Base-by-base conservation (phyloP, 176 grass and related monocot genomes). In the Phoenix roebelenii region DNA sequence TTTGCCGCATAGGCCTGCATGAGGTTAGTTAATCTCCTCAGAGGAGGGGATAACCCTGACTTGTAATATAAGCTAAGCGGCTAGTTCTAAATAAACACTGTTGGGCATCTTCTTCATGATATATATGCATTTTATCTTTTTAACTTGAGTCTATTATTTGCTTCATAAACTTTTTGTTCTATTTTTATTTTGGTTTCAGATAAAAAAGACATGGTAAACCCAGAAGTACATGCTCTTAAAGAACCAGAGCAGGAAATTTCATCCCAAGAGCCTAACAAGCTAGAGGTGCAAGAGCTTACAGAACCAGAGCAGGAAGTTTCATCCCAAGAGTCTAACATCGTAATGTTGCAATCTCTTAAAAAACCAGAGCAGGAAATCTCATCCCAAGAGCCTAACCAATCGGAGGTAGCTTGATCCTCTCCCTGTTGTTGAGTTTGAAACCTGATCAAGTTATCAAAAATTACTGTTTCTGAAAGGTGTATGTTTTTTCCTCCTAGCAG, bases 321-420 rank as follows among this genome's bases (percentile, higher is more conserved):
- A 71, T 71, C 56, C 17, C 14, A 60, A 60, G 68, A 25, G 14
- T 48, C 68, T 71, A 52, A 60, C 16, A 44, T 14, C 35, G 23
- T 22, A 22, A 63, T 51, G 23, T 60, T 49, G 18, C 59, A 82
- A 60, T 59, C n/a, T 53, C 54, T 64, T 59, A 54, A 76, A 65
- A 30, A 50, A 29, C 19, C 53, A 52, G 65, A 70, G 39, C 30
- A 65, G 20, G 72, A 71, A 60, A 50, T 50, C 51, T 71, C 48
- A 71, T 71, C 56, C 12, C 14, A 60, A 52, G 68, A 25, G 15
- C 57, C 68, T 60, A 60, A 60, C 18, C 54, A 49, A 70, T 49
- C 54, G 9, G 72, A 82, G 72, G 79, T 70, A 16, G 25, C 18
- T 62, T 63, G 39, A 29, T 60, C 7, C 3, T 60, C 4, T 63